Base-by-base conservation (phyloP, 116 monocot genomes). In the Papilionanthe hybrid region DNA sequence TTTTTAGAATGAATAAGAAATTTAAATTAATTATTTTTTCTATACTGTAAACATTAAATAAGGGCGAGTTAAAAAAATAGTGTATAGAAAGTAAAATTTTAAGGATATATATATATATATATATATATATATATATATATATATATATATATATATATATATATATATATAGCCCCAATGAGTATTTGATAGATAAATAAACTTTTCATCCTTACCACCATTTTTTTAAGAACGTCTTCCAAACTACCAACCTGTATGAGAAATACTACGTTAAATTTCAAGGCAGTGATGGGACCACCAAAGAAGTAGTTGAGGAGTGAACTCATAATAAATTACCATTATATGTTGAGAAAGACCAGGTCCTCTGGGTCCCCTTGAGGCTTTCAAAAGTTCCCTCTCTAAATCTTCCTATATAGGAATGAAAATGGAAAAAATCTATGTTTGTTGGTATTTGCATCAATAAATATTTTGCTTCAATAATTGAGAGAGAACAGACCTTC, bases 171-270 rank as follows among this genome's bases (percentile, higher is more conserved):
- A 37, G 37, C 37, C 37, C 37, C 37, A 37, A 37, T 37, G 37
- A 1, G 4, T 37, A 12, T 23, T 63, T 63, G 22, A 8, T 11
- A 71, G 69, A 37, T 37, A 43, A 43, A 73, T 43, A 75, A 19
- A 48, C 25, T 44, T 15, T 75, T 23, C 15, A 57, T 32, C 17
- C 53, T 30, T 48, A 98, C 98, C 94, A 94, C 98, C 98, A 98
- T 94, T 86, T 98, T 98, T 76, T 87, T 94, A 77, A 98, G 73
- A 76, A 98, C 93, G 78, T 98, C 98, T 84, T 98, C 98, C 78
- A 98, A 87, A 79, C 94, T 91, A 10, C 96, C 96, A 19, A 96
- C 93, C 96, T 96, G 75, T 56, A 30, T 18, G 19, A 73, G 44
- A 41, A 71, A 41, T 18, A 37, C 43, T n/a, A 43, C 6, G 13